Percentiles rank a stretch among this genome's conserved stretches.
These are phyloP conservation scores for Neocatenulostroma microsporum DNA, from an alignment of 2,329 filamentous ascomycete species.

Conservation along the genomic window DNA sequence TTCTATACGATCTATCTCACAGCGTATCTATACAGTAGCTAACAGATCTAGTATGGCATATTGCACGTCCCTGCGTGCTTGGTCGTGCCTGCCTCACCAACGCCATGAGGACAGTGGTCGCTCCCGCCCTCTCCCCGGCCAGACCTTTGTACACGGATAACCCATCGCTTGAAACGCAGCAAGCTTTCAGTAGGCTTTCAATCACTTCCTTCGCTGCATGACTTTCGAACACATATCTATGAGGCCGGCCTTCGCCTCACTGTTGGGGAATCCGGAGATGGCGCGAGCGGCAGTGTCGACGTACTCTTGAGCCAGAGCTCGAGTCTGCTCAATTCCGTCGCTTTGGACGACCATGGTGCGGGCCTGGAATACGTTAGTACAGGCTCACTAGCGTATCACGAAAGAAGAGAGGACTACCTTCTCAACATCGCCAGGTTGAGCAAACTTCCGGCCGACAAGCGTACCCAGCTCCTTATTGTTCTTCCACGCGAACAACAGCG, in stretches of 20 bases:
- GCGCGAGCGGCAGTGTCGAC: slow-evolving; percentile 78
- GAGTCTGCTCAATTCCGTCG: slow-evolving; percentile 85
- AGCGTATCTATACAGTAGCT: too few species aligned
- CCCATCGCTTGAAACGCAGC: slow-evolving; percentile 4
- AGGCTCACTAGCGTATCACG: too few species aligned
- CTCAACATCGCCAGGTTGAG: slow-evolving; percentile 71
- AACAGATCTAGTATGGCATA: too few species aligned
- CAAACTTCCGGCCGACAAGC: slow-evolving; percentile 87
- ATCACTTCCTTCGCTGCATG: slow-evolving; percentile 74
- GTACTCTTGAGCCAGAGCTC: slow-evolving; percentile 83
- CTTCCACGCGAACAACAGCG: slow-evolving; percentile 84
- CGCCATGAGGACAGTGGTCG: too few species aligned
- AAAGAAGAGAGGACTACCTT: slow-evolving; percentile 59
- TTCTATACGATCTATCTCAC: too few species aligned
- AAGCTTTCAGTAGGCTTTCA: background rate
- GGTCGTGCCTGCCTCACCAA: too few species aligned
- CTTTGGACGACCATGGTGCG: slow-evolving; percentile 75
- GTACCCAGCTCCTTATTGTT: slow-evolving; percentile 73
- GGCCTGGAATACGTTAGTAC: slow-evolving; percentile 51
- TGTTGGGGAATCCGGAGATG: slow-evolving; percentile 80
- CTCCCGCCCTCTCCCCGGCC: too few species aligned
- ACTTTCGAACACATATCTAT: slow-evolving; percentile 93
- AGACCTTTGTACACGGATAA: too few species aligned
- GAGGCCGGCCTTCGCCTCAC: slow-evolving; percentile 85
- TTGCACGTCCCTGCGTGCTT: too few species aligned